Evolutionary conservation across 495 filamentous ascomycete species (phyloP).

Genomic region (Annulohypoxylon bovei): DNA sequence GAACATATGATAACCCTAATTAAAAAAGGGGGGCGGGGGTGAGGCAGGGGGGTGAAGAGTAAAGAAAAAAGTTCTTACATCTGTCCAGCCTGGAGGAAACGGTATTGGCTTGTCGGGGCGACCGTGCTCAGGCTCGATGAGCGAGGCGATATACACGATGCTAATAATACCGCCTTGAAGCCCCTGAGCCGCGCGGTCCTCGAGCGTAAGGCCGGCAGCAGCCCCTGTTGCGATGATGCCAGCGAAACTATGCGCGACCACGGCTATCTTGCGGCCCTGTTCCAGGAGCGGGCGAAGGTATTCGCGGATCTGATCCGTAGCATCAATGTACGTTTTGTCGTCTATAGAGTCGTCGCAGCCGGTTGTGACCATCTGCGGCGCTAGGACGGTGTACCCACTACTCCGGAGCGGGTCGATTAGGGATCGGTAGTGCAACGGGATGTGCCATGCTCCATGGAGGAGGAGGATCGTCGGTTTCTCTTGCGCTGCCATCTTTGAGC

Average conservation of each 20-base stretch:
- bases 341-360: conserved; percentile 41
- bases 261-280: conserved; percentile 43
- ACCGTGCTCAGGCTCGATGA: conserved; percentile 45
- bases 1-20: background rate
- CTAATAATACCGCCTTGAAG: conserved; percentile 52
- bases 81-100: conserved; percentile 15
- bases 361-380: conserved; percentile 50
- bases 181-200: conserved; percentile 37
- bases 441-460: conserved; percentile 58
- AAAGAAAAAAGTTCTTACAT: conserved; percentile 17
- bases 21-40: background rate
- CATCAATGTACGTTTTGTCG: conserved; percentile 43
- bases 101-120: conserved; percentile 33
- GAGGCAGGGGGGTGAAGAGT: background rate
- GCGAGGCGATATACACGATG: conserved; percentile 53
- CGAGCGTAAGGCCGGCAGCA: conserved; percentile 41
- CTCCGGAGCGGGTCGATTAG: conserved; percentile 47
- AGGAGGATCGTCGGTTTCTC: conserved; percentile 52
- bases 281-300: conserved; percentile 38
- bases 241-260: conserved; percentile 57
- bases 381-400: conserved; percentile 50
- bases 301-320: conserved; percentile 33
- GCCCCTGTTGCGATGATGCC: conserved; percentile 53
- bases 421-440: conserved; percentile 48
- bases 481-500: conserved; percentile 10